These are phyloP conservation scores for Xylona heveae DNA, from an alignment of 495 filamentous ascomycete species.

Conservation along the genomic window DNA sequence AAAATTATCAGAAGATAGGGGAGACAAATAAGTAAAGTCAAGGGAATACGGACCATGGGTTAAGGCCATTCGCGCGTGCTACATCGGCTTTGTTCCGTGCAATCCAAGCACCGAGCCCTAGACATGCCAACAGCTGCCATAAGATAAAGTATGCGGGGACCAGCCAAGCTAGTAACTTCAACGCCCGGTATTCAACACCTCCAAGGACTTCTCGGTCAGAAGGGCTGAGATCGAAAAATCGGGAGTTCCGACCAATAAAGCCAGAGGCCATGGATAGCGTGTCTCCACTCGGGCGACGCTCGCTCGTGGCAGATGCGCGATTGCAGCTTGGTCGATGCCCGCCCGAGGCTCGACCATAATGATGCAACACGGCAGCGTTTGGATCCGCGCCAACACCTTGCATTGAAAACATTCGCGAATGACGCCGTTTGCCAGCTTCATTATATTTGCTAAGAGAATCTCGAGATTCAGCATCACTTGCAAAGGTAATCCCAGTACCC, in stretches of 20 bases:
- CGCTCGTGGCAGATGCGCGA: conserved; percentile 6
- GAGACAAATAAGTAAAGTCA: background rate
- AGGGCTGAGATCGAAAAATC: conserved; percentile 44
- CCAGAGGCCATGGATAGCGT: conserved; percentile 22
- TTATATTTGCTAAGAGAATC: no score
- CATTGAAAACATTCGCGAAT: conserved; percentile 26
- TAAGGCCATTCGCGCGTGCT: conserved; percentile 43
- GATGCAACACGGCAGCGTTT: conserved; percentile 17
- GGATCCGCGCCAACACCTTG: conserved; percentile 30
- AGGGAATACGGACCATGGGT: conserved; percentile 28
- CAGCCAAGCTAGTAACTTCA: conserved; percentile 45
- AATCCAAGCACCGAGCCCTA: conserved; percentile 56
- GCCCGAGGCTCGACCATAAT: conserved; percentile 15
- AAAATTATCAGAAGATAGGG: background rate
- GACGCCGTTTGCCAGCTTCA: conserved; percentile 13
- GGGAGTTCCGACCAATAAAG: conserved; percentile 43
- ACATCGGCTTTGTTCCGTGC: conserved; percentile 32
- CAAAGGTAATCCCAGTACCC: no score
- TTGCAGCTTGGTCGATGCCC: background rate
- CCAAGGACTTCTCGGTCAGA: conserved; percentile 53
- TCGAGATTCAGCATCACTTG: background rate
- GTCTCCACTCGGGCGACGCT: conserved; percentile 16
- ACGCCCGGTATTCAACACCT: conserved; percentile 60
- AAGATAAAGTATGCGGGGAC: conserved; percentile 55
- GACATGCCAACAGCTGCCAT: conserved; percentile 48